These are phyloP conservation scores for Tetrapisispora namnaoensis DNA, from an alignment of 805 yeast species.

Conservation along the genomic window DNA sequence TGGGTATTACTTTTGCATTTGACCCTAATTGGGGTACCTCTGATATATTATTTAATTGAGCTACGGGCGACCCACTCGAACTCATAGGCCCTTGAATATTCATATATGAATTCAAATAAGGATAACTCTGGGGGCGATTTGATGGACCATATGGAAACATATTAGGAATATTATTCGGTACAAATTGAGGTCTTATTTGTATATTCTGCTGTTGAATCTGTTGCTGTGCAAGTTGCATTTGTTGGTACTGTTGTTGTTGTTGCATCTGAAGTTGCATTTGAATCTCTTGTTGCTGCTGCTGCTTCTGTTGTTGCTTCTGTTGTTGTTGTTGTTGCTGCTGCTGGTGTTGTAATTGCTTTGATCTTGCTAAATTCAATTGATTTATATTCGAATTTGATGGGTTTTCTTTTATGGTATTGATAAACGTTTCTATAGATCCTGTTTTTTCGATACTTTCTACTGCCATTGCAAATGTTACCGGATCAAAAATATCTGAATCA, in stretches of 20 bases:
- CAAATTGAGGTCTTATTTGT: not conserved
- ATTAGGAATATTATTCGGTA: slow-evolving; percentile 5
- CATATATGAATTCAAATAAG: not conserved
- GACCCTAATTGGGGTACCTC: not conserved
- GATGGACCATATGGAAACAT: not conserved
- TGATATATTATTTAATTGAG: not conserved
- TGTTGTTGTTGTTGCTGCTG: slow-evolving; percentile 4
- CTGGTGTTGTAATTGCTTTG: not conserved
- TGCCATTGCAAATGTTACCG: slow-evolving; percentile 5
- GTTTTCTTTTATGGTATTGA: not conserved
- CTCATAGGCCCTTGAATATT: not conserved
- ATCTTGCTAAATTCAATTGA: not conserved
- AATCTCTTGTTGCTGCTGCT: slow-evolving; percentile 1
- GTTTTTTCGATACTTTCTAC: slow-evolving; percentile 1
- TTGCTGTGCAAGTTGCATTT: slow-evolving; percentile 9
- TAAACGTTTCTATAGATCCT: not conserved
- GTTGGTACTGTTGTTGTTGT: slow-evolving; percentile 14
- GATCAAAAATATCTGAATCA: slow-evolving; percentile 27
- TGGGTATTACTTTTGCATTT: not conserved
- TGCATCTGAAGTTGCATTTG: not conserved
- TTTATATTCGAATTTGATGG: not conserved
- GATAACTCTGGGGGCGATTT: not conserved
- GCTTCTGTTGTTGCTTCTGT: slow-evolving; percentile 6
- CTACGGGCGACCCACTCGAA: not conserved
- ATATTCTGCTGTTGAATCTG: slow-evolving; percentile 2